Evolutionary conservation across 148 eudicot genomes (phyloP), one percentile per base, ranked within the genome.

Genomic region (Cornus kousa): DNA sequence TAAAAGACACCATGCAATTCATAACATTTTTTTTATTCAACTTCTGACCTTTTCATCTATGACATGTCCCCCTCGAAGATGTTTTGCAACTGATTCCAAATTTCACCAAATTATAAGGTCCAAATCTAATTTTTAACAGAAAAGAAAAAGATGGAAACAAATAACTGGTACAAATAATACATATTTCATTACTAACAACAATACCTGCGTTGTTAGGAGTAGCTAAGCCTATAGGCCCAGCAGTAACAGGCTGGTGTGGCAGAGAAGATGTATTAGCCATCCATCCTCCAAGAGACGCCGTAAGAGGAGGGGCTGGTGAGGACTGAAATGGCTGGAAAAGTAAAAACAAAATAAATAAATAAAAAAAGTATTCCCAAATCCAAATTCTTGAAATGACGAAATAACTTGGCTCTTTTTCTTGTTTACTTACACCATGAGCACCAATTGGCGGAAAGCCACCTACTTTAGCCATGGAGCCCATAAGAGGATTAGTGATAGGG

Each of bases 381-480:
- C 13, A 35, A 74, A 43, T 7, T 20, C 32, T 24, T 6, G 2
- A 24, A 39, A 70, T 59, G 55, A 11, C 13, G 9, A 9, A 46
- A 57, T 32, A 23, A 55, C 2, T 23, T 32, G n/a, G 74, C 64
- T 3, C 35, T 62, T 53, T 66, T 7, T 79, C 43, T 59, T 32
- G 19, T 31, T 24, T 53, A 85, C 89, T 88, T 88, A 89, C 95
- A 72, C 83, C 87, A 81, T 86, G 91, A 84, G 88, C 91, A 73
- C 88, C 87, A 35, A 88, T 73, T 8, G 90, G 85, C 19, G 88
- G 88, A 68, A 82, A 83, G 7, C 81, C 83, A 57, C 79, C 84
- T 46, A 74, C 83, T 71, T 75, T 81, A 31, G 86, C 71, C 55
- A 87, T 53, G 53, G 83, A 68, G 69, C 78, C 80, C 74, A 80